Evolutionary conservation across 257 asterid genomes (phyloP).

Genomic region (Solanum tacnaense): DNA sequence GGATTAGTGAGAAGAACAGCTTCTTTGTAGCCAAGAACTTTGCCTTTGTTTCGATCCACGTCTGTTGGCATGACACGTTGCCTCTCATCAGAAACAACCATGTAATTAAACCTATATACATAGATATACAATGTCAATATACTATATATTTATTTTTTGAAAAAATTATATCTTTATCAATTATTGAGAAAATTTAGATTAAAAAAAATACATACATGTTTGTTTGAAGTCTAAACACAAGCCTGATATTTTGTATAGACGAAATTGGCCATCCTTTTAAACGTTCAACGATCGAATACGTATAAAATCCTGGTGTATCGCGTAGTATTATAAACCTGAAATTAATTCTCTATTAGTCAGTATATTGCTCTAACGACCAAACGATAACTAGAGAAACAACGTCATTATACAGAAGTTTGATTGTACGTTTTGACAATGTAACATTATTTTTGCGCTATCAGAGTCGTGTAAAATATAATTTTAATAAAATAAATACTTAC

Average conservation of each 20-base stretch:
- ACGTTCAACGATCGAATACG: slow-evolving; percentile 35
- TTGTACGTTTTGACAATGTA: accelerated
- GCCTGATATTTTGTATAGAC: slow-evolving; percentile 28
- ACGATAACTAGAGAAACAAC: accelerated
- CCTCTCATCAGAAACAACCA: slow-evolving; percentile 51
- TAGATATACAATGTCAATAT: background rate
- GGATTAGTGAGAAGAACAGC: slow-evolving; percentile 46
- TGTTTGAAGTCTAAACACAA: slow-evolving; percentile 31
- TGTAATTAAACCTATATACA: slow-evolving; percentile 40
- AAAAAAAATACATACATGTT: slow-evolving; percentile 14
- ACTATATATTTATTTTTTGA: background rate
- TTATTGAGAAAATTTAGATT: background rate
- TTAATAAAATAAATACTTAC: background rate
- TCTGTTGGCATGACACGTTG: slow-evolving; percentile 46
- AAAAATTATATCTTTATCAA: background rate
- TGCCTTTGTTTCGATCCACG: slow-evolving; percentile 24
- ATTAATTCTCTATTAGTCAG: background rate
- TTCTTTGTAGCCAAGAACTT: slow-evolving; percentile 33
- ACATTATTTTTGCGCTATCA: background rate
- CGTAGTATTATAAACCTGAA: slow-evolving; percentile 31
- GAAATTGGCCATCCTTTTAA: slow-evolving; percentile 31
- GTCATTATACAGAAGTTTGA: background rate
- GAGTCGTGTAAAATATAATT: background rate
- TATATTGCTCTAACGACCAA: accelerated
- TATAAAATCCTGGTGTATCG: slow-evolving; percentile 38